A percentile compares a stretch with the other conserved stretches of the same genome.
phyloP scores from a whole-genome alignment of 2,329 filamentous ascomycete genomes.

The Apiospora aurea region DNA sequence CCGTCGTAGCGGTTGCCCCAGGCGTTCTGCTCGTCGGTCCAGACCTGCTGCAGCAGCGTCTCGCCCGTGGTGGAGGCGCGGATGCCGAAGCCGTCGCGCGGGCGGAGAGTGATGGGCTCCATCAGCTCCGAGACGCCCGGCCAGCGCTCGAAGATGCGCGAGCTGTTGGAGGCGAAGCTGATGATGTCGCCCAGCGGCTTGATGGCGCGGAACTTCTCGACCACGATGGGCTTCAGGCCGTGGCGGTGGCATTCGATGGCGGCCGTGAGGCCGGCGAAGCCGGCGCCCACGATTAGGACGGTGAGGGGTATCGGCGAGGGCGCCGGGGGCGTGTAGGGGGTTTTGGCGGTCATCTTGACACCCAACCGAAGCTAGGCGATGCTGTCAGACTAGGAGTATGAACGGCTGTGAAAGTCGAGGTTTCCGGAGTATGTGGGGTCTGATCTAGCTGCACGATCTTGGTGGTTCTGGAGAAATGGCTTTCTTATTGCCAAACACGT shows the following conservation, averaged over 20 bases:
- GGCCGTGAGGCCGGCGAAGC: slow-evolving; percentile 21
- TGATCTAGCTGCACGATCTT: background rate
- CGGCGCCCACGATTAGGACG: slow-evolving; percentile 22
- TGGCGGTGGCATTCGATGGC: slow-evolving; percentile 25
- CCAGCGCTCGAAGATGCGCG: slow-evolving; percentile 64
- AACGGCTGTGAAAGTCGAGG: background rate
- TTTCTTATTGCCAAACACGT: background rate
- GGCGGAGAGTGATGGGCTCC: slow-evolving; percentile 53
- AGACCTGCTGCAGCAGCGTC: slow-evolving; percentile 56
- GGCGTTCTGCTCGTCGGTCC: slow-evolving; percentile 44
- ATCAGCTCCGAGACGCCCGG: slow-evolving; percentile 56
- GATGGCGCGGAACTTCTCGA: slow-evolving; percentile 45
- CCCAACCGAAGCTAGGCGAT: background rate
- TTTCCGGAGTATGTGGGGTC: too few species aligned
- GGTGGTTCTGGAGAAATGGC: background rate
- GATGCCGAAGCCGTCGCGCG: slow-evolving; percentile 51
- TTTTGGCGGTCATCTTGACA: background rate
- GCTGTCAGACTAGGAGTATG: too few species aligned
- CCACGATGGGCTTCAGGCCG: slow-evolving; percentile 12
- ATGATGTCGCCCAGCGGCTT: slow-evolving; percentile 57
- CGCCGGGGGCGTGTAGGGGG: background rate
- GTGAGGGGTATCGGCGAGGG: slow-evolving; percentile 15
- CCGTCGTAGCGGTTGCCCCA: slow-evolving; percentile 59
- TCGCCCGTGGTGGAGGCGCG: slow-evolving; percentile 58
- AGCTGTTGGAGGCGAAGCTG: slow-evolving; percentile 63